These are phyloP conservation scores for Daldinia vernicosa DNA, from an alignment of 495 filamentous ascomycete genomes.

Conservation along the genomic window DNA sequence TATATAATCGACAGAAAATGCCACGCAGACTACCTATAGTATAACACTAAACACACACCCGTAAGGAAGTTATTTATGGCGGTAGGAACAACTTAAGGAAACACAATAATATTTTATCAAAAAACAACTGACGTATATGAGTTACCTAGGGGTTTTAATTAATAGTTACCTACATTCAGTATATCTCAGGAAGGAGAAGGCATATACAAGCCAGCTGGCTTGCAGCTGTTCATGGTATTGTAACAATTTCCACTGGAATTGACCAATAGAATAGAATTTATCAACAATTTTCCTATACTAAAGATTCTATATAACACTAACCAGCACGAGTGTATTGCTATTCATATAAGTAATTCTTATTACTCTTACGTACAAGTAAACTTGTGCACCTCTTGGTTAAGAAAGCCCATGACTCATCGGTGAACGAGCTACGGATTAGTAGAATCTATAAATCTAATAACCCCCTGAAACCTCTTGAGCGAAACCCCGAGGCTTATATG, in stretches of 20 bases:
- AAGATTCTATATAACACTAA: not conserved
- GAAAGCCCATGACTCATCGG: constrained; percentile 22
- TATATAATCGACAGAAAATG: not conserved
- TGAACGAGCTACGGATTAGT: not conserved
- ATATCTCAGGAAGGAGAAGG: not conserved
- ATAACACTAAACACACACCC: too few relatives aligned
- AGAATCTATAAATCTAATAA: not conserved
- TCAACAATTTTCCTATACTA: not conserved
- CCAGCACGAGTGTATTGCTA: too few relatives aligned
- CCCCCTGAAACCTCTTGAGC: not conserved
- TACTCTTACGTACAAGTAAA: not conserved
- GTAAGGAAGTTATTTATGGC: not conserved
- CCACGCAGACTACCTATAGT: not conserved
- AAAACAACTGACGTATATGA: not conserved
- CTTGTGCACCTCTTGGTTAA: not conserved
- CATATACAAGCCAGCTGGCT: constrained; percentile 5
- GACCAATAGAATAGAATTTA: not conserved
- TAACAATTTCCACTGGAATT: not conserved
- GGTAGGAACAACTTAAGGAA: not conserved
- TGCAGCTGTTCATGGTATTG: constrained; percentile 9
- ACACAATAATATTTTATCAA: not conserved
- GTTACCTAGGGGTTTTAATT: too few relatives aligned
- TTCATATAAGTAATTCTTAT: not conserved
- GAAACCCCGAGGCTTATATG: not conserved
- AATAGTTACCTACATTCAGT: too few relatives aligned